Conservation (phyloP, 2,329 filamentous ascomycete species). For the Penicillium digitatum region DNA sequence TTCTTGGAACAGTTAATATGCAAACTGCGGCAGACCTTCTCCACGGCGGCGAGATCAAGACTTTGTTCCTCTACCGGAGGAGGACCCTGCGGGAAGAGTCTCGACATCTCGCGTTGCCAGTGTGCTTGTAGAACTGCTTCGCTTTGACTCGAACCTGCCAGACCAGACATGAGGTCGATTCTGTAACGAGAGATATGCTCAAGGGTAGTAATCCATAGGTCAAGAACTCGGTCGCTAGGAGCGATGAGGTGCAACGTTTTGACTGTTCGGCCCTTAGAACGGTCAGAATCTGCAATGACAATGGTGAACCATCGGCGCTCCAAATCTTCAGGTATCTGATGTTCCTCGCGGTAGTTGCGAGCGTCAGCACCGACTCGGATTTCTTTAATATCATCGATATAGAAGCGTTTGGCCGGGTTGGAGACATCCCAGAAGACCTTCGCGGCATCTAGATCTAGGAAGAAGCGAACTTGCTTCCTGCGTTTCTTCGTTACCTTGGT, state of each 20-base stretch:
- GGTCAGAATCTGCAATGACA: slow-evolving; percentile 74
- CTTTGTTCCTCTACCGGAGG: slow-evolving; percentile 58
- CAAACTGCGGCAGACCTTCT: slow-evolving; percentile 78
- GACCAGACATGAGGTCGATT: slow-evolving; percentile 82
- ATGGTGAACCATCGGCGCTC: slow-evolving; percentile 84
- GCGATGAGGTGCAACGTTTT: slow-evolving; percentile 89
- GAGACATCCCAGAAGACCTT: slow-evolving; percentile 84
- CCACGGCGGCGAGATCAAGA: slow-evolving; percentile 73
- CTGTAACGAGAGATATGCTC: slow-evolving; percentile 80
- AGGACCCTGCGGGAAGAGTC: slow-evolving; percentile 51
- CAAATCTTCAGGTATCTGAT: slow-evolving; percentile 62
- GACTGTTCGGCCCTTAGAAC: slow-evolving; percentile 63
- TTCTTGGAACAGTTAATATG: slow-evolving; percentile 85
- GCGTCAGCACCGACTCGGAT: slow-evolving; percentile 80
- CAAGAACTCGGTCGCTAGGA: slow-evolving; percentile 65
- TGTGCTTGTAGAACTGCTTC: slow-evolving; percentile 77
- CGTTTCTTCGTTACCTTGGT: slow-evolving; percentile 83
- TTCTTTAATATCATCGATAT: slow-evolving; percentile 92
- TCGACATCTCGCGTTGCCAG: slow-evolving; percentile 80
- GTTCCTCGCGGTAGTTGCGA: slow-evolving; percentile 83
- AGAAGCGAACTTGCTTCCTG: slow-evolving; percentile 67
- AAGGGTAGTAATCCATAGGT: slow-evolving; percentile 78
- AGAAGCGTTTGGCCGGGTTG: slow-evolving; percentile 76
- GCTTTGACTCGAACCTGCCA: slow-evolving; percentile 71
- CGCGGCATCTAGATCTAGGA: slow-evolving; percentile 75